phyloP scores from a whole-genome alignment of 2,329 filamentous ascomycete species.

The Calonectria hongkongensis region DNA sequence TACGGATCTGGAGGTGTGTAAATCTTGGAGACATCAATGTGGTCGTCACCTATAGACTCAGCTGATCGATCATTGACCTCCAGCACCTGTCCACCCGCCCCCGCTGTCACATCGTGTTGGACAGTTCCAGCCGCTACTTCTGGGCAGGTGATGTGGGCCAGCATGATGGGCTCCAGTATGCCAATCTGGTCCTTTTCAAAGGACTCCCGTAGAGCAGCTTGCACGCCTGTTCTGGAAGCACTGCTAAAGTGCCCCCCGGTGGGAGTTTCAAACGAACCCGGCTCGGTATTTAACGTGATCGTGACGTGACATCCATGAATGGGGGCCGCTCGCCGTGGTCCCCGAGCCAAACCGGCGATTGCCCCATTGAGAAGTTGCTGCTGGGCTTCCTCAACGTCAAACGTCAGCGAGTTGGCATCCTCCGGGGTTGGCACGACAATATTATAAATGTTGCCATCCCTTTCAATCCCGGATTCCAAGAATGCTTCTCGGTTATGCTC shows the following conservation, averaged over 20 bases:
- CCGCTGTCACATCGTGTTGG: slow-evolving; percentile 85
- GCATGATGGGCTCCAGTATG: slow-evolving; percentile 96
- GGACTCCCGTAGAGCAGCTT: slow-evolving; percentile 79
- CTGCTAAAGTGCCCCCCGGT: slow-evolving; percentile 81
- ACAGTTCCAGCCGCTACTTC: slow-evolving; percentile 88
- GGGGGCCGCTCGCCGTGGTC: slow-evolving; percentile 87
- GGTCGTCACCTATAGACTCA: slow-evolving; percentile 59
- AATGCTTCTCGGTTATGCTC: slow-evolving; percentile 61
- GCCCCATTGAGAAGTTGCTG: slow-evolving; percentile 85
- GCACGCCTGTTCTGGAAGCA: slow-evolving; percentile 77
- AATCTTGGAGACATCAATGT: slow-evolving; percentile 83
- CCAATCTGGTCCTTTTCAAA: slow-evolving; percentile 73
- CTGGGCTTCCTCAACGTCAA: slow-evolving; percentile 70
- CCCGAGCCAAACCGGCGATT: slow-evolving; percentile 88
- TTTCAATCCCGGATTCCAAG: slow-evolving; percentile 66
- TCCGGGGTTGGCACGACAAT: slow-evolving; percentile 73
- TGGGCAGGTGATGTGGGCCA: slow-evolving; percentile 88
- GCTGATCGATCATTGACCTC: slow-evolving; percentile 77
- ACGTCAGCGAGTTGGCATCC: slow-evolving; percentile 68
- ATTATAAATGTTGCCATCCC: slow-evolving; percentile 82
- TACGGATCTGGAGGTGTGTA: slow-evolving; percentile 94
- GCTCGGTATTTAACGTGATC: slow-evolving; percentile 79
- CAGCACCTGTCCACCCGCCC: slow-evolving; percentile 82
- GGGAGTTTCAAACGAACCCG: slow-evolving; percentile 73
- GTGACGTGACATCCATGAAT: slow-evolving; percentile 84